A percentile compares a stretch with the other conserved stretches of the same genome.
phyloP scores from a whole-genome alignment of 2,329 filamentous ascomycete species.

The Aspergillus terreus region DNA sequence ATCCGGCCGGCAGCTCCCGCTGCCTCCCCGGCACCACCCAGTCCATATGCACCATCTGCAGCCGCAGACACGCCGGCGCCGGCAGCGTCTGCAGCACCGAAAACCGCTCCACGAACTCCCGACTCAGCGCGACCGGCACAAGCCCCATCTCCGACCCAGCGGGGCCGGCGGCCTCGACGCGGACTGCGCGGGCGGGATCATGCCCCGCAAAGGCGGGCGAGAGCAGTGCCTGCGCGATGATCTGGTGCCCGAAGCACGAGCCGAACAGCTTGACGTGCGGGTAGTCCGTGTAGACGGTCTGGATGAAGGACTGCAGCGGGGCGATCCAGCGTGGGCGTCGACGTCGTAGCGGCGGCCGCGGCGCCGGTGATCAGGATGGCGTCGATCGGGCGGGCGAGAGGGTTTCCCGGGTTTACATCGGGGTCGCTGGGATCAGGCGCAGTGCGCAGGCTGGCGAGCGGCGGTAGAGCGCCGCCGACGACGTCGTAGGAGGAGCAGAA shows the following conservation, averaged over 20 bases:
- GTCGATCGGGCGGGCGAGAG: slow-evolving; percentile 16
- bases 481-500: background rate
- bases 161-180: slow-evolving; percentile 17
- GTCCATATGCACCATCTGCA: slow-evolving; percentile 35
- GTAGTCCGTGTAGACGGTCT: slow-evolving; percentile 21
- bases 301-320: slow-evolving; percentile 22
- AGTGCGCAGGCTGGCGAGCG: background rate
- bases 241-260: slow-evolving; percentile 34
- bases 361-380: slow-evolving; percentile 32
- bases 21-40: slow-evolving; percentile 18
- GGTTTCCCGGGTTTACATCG: background rate
- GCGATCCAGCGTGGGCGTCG: slow-evolving; percentile 27
- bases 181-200: background rate
- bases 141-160: slow-evolving; percentile 30
- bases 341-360: slow-evolving; percentile 26
- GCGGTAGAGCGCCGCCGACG: background rate
- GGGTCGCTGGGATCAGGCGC: background rate
- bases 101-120: slow-evolving; percentile 9
- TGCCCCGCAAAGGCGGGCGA: slow-evolving; percentile 1
- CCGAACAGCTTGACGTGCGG: slow-evolving; percentile 30
- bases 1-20: slow-evolving; percentile 9
- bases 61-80: slow-evolving; percentile 13
- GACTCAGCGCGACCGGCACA: slow-evolving; percentile 20
- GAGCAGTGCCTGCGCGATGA: slow-evolving; percentile 18
- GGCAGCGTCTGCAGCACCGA: background rate